phyloP scores from a whole-genome alignment of 2,329 filamentous ascomycete genomes.

The Penicillium sclerotiorum region DNA sequence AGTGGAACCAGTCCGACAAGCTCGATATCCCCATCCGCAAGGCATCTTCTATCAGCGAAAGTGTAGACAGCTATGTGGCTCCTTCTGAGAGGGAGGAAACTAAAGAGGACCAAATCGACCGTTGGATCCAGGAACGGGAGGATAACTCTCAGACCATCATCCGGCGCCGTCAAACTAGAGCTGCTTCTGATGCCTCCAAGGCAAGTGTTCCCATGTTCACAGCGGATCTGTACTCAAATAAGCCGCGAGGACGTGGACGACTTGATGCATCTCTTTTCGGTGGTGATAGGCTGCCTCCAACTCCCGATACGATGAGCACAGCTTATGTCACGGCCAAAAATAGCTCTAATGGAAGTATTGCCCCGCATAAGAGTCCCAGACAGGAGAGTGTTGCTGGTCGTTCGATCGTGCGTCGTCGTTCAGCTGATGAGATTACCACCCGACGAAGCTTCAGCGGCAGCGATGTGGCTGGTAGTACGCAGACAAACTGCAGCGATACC shows the following conservation, averaged over 20 bases:
- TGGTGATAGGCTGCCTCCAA: slow-evolving; percentile 40
- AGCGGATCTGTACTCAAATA: slow-evolving; percentile 27
- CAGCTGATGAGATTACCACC: slow-evolving; percentile 37
- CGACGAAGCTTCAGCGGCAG: slow-evolving; percentile 35
- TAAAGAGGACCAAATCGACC: slow-evolving; percentile 31
- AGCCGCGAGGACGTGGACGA: slow-evolving; percentile 30
- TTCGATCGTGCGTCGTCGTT: slow-evolving; percentile 34
- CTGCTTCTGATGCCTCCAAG: slow-evolving; percentile 25
- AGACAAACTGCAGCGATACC: slow-evolving; percentile 36
- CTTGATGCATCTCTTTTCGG: slow-evolving; percentile 37
- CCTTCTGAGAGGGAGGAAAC: slow-evolving; percentile 20
- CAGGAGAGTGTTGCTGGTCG: slow-evolving; percentile 26
- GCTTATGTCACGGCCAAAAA: slow-evolving; percentile 34
- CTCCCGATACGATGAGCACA: slow-evolving; percentile 49
- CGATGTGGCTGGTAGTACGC: slow-evolving; percentile 32
- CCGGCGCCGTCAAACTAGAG: slow-evolving; percentile 20
- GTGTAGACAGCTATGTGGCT: slow-evolving; percentile 19
- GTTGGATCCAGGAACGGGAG: slow-evolving; percentile 35
- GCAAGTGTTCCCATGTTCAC: slow-evolving; percentile 23
- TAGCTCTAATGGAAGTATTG: slow-evolving; percentile 39
- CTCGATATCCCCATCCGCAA: slow-evolving; percentile 34
- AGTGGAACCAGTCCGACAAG: slow-evolving; percentile 25
- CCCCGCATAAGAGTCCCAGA: slow-evolving; percentile 29
- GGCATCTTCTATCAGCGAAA: slow-evolving; percentile 14
- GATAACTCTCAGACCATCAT: slow-evolving; percentile 22